Evolutionary conservation across 2,329 filamentous ascomycete genomes (phyloP).

Genomic region (Parastagonospora nodorum): DNA sequence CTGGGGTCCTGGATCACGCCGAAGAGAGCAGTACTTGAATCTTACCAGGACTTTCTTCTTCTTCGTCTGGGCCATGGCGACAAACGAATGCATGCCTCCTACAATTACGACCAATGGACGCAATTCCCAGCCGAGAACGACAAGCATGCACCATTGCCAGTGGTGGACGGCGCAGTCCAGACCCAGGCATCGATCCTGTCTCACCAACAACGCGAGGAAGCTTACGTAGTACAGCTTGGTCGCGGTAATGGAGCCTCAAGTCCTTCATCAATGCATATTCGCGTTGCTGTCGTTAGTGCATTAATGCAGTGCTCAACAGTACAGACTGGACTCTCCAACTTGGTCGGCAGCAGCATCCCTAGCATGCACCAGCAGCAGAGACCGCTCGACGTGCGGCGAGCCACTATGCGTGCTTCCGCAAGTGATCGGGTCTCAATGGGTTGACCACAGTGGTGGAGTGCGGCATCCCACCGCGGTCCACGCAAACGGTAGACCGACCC

Average conservation of each 20-base stretch:
- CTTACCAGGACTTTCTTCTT: background rate
- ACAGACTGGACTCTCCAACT: background rate
- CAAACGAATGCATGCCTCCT: background rate
- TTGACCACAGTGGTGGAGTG: slow-evolving; percentile 19
- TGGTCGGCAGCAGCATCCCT: background rate
- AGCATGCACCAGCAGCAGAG: background rate
- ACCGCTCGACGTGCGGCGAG: background rate
- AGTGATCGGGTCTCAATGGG: background rate
- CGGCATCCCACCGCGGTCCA: slow-evolving; percentile 20
- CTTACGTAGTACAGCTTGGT: slow-evolving; percentile 2
- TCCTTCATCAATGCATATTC: slow-evolving; percentile 1
- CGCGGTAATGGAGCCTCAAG: background rate
- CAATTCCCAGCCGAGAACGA: slow-evolving; percentile 2
- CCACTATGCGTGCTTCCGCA: background rate
- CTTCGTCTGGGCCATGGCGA: background rate
- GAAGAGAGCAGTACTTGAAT: background rate
- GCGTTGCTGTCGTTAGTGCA: background rate
- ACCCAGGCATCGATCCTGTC: slow-evolving; percentile 2
- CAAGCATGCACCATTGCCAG: background rate
- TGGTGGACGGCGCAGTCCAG: background rate
- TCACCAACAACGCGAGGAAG: slow-evolving; percentile 3
- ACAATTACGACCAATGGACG: background rate
- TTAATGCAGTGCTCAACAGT: background rate
- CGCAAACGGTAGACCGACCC: slow-evolving; percentile 20
- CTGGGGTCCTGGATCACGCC: background rate